These are phyloP conservation scores for Suillus paluster DNA, from an alignment of 768 basidiomycete genomes.

Conservation along the genomic window DNA sequence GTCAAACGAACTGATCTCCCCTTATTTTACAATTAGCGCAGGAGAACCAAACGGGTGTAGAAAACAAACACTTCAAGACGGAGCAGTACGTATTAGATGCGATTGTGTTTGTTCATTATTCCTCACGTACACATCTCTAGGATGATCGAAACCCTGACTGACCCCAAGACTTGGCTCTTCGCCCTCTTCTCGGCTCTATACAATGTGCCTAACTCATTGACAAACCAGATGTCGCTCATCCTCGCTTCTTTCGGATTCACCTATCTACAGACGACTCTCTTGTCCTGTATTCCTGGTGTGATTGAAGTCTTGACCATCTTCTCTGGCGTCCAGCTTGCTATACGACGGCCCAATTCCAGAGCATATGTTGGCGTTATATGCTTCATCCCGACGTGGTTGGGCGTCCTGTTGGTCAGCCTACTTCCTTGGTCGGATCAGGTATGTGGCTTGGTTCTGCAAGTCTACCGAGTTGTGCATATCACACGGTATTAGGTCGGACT, in stretches of 20 bases:
- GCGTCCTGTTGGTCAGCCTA: conserved; percentile 58
- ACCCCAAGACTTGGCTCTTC: conserved; percentile 73
- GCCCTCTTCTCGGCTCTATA: conserved; percentile 60
- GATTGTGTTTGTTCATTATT: background rate
- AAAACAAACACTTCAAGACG: conserved; percentile 75
- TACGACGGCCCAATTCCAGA: conserved; percentile 53
- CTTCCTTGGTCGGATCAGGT: conserved; percentile 65
- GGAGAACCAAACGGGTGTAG: conserved; percentile 74
- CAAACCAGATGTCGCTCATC: conserved; percentile 63
- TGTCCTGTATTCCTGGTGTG: conserved; percentile 62
- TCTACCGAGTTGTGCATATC: conserved; percentile 10
- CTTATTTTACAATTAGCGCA: conserved; percentile 18
- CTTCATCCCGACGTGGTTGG: conserved; percentile 63
- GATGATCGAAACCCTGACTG: conserved; percentile 61
- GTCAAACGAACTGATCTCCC: background rate
- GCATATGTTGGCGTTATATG: conserved; percentile 61
- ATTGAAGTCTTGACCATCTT: conserved; percentile 69
- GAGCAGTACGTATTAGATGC: conserved; percentile 56
- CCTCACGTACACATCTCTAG: conserved; percentile 32
- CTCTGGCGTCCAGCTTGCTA: conserved; percentile 57
- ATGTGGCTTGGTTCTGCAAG: conserved; percentile 40
- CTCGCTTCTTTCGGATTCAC: conserved; percentile 66
- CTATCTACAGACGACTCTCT: conserved; percentile 61
- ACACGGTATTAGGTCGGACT: background rate
- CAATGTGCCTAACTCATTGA: conserved; percentile 62